A percentile compares a stretch with the other conserved stretches of the same genome.
These are phyloP conservation scores for Podila minutissima DNA, from an alignment of 192 early-diverging fungal genomes.

Conservation along the genomic window DNA sequence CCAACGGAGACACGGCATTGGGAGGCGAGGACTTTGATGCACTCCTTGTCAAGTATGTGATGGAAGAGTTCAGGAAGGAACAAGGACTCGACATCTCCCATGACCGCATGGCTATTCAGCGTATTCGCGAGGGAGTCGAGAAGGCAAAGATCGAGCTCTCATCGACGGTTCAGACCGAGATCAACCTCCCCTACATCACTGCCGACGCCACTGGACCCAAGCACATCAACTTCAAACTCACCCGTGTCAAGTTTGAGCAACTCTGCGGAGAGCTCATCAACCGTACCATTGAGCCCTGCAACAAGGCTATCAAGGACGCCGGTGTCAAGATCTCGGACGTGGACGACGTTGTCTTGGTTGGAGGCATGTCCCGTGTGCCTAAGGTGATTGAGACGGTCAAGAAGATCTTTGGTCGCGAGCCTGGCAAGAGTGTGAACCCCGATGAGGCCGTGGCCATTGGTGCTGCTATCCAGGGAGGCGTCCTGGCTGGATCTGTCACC, in stretches of 20 bases:
- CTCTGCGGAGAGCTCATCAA: conserved; percentile 85
- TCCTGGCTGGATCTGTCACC: conserved; percentile 94
- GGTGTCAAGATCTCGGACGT: conserved; percentile 83
- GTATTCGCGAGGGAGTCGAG: conserved; percentile 96
- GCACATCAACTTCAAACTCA: conserved; percentile 96
- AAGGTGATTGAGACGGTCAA: conserved; percentile 96
- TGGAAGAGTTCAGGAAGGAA: conserved; percentile 93
- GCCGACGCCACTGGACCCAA: conserved; percentile 90
- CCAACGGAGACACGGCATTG: conserved; percentile 94
- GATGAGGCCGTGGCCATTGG: conserved; percentile 99
- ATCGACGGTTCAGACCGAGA: conserved; percentile 93
- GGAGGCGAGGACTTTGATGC: conserved; percentile 85
- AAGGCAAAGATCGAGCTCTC: conserved; percentile 99
- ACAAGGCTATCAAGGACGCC: conserved; percentile 97
- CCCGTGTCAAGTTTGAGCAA: conserved; percentile 89
- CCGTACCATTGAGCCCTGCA: conserved; percentile 92
- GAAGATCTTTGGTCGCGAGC: conserved; percentile 88
- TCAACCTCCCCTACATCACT: conserved; percentile 97
- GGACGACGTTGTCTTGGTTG: conserved; percentile 95
- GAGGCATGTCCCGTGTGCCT: conserved; percentile 98
- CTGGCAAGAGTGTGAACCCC: conserved; percentile 96
- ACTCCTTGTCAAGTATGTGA: conserved; percentile 78
- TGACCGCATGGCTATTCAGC: conserved; percentile 97
- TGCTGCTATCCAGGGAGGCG: conserved; percentile 98
- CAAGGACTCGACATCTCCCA: conserved; percentile 83